phyloP scores from a whole-genome alignment of 2,329 filamentous ascomycete species.

The Trichoderma guizhouense region DNA sequence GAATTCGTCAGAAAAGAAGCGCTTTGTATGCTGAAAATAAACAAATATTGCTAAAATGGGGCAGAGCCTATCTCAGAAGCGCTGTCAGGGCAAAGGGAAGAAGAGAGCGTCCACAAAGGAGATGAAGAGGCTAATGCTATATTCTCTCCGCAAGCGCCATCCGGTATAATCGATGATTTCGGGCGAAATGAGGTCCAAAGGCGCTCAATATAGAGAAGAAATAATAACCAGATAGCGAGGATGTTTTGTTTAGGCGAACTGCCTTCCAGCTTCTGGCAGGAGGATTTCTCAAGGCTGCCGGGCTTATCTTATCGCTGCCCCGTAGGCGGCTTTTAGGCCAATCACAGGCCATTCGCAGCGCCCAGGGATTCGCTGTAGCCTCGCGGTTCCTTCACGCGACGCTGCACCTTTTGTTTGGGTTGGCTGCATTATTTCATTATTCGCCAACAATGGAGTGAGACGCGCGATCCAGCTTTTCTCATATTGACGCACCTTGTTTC shows the following conservation, averaged over 20 bases:
- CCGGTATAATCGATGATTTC: not conserved
- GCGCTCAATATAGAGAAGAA: not conserved
- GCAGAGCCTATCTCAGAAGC: not conserved
- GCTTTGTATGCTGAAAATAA: not conserved
- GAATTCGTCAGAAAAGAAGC: not conserved
- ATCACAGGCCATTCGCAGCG: not conserved
- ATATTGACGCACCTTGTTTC: not conserved
- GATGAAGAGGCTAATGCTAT: not conserved
- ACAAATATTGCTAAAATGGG: not conserved
- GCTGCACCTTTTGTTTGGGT: not conserved
- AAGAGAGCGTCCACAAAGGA: not conserved
- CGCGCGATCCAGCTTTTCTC: not conserved
- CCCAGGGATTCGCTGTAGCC: not conserved
- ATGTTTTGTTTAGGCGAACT: not conserved
- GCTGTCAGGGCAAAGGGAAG: not conserved
- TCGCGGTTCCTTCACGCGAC: not conserved
- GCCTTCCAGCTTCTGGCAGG: not conserved
- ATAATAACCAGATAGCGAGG: not conserved
- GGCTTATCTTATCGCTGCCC: constrained; percentile 15
- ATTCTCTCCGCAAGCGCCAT: not conserved
- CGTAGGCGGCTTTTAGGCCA: not conserved
- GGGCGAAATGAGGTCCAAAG: not conserved
- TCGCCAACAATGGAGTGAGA: not conserved
- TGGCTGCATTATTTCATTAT: not conserved
- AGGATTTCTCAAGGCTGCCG: not conserved